These are phyloP conservation scores for Podila clonocystis DNA, from an alignment of 192 early-diverging fungal species.

Conservation along the genomic window DNA sequence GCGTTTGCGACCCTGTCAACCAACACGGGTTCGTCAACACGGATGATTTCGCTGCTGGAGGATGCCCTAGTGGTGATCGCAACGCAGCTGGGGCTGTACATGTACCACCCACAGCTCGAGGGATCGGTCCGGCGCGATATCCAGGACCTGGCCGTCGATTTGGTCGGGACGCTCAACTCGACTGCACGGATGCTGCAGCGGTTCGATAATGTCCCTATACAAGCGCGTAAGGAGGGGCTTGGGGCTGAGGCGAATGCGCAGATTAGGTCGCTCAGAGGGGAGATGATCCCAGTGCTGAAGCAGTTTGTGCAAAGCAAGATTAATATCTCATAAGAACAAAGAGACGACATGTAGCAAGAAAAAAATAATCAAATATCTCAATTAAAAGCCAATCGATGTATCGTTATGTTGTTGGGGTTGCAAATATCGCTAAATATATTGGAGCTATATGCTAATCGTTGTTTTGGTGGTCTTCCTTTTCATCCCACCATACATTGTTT, in stretches of 20 bases:
- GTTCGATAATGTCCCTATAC: slow-evolving; percentile 39
- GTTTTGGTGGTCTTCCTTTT: no score
- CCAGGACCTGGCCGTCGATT: slow-evolving; percentile 34
- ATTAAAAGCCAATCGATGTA: no score
- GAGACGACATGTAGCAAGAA: no score
- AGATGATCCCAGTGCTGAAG: slow-evolving; percentile 46
- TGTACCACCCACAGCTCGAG: slow-evolving; percentile 41
- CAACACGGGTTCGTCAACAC: slow-evolving; percentile 32
- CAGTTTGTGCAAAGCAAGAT: slow-evolving; percentile 46
- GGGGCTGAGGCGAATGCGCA: slow-evolving; percentile 22
- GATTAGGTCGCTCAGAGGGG: slow-evolving; percentile 28
- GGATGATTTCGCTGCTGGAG: slow-evolving; percentile 46
- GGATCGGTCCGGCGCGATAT: slow-evolving; percentile 29
- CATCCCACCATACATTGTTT: no score
- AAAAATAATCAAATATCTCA: no score
- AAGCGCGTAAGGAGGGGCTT: slow-evolving; percentile 19
- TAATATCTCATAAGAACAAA: neutral
- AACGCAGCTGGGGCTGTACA: slow-evolving; percentile 40
- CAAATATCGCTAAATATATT: no score
- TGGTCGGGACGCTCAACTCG: slow-evolving; percentile 40
- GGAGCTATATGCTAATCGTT: no score
- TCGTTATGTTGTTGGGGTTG: no score
- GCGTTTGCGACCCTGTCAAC: slow-evolving; percentile 48
- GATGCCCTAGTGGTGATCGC: slow-evolving; percentile 48
- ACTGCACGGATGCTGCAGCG: slow-evolving; percentile 36